Evolutionary conservation across 768 basidiomycete species (phyloP).

Genomic region (Trametes punicea): DNA sequence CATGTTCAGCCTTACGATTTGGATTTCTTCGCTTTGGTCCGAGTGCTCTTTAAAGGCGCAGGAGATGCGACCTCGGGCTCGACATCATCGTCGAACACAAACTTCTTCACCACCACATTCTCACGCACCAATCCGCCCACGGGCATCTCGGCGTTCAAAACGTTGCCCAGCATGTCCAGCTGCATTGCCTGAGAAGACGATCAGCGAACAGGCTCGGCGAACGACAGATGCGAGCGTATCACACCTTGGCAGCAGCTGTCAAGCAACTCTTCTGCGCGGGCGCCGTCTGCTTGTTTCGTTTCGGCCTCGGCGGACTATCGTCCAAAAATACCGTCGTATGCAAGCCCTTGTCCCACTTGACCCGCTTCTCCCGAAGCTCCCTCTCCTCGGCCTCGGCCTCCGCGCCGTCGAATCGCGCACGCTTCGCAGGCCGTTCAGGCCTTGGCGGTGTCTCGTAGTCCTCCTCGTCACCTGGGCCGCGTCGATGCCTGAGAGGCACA

Average conservation of each 20-base stretch:
- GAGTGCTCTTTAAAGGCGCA: conserved; percentile 47
- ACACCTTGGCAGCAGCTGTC: conserved; percentile 62
- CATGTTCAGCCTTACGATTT: conserved; percentile 9
- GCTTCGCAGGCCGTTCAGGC: conserved; percentile 40
- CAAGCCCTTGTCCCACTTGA: conserved; percentile 76
- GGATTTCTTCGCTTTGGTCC: conserved; percentile 29
- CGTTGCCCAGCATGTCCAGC: conserved; percentile 72
- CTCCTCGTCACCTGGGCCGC: conserved; percentile 79
- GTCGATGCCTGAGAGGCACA: conserved; percentile 40
- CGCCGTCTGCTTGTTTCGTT: conserved; percentile 40
- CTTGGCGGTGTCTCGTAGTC: conserved; percentile 69
- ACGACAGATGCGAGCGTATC: conserved; percentile 25
- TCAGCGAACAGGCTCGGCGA: neutral
- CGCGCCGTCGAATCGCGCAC: conserved; percentile 36
- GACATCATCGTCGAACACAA: conserved; percentile 72
- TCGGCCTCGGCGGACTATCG: conserved; percentile 53
- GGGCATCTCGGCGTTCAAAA: conserved; percentile 54
- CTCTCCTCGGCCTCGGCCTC: conserved; percentile 33
- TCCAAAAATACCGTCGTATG: conserved; percentile 60
- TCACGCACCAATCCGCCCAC: conserved; percentile 57
- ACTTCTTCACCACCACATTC: conserved; percentile 71
- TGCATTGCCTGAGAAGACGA: conserved; percentile 45
- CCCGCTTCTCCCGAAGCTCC: conserved; percentile 44
- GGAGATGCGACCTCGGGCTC: conserved; percentile 32
- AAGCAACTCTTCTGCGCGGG: conserved; percentile 60